Base-by-base conservation (phyloP, 2,329 filamentous ascomycete species). In the Karstenula rhodostoma region DNA sequence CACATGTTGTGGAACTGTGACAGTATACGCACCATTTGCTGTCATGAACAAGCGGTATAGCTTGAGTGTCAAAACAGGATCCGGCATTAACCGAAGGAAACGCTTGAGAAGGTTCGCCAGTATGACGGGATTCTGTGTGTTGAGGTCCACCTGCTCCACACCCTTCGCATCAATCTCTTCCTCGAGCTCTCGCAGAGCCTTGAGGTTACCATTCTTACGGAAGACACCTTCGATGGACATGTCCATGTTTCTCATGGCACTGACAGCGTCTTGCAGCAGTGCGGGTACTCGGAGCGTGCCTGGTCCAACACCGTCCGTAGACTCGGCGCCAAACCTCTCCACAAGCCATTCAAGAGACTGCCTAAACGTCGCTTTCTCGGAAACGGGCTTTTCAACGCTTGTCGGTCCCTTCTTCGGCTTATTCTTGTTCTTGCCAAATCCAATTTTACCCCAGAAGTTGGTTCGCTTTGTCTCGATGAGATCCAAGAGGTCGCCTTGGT, bases 141-240 rank as follows among this genome's bases (percentile, higher is more conserved):
- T 91, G 71, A 98, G 86, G 75, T 96, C 93, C 58, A 97, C 89
- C 57, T 90, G 87, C 66, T 96, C 93, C 61, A 91, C 92, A 44
- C 93, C 94, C 56, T 93, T 90, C 47, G 87, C 87, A 77, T 99
- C 95, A 65, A 99, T 93, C 69, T 89, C 84, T 58, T 96, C 92
- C 42, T 93, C 90, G 7, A 96, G 84, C 63, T 97, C 94, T 68
- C 91, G 92, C 47, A 97, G 84, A 68, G 94, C 92, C 78, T 95
- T 94, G 81, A 99, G 97, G 78, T 98, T 99, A 70, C 95, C 95
- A 72, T 98, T 99, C 85, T 99, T 99, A 69, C 95, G 89, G 87
- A 99, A 99, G 23, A 99, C 94, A 71, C 95, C 95, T 78, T 99
- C 95, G 1, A 99, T 93, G 1, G 94, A 98, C 82, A 99, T 93